phyloP scores from a whole-genome alignment of 2,329 filamentous ascomycete species.

The Metarhizium album region DNA sequence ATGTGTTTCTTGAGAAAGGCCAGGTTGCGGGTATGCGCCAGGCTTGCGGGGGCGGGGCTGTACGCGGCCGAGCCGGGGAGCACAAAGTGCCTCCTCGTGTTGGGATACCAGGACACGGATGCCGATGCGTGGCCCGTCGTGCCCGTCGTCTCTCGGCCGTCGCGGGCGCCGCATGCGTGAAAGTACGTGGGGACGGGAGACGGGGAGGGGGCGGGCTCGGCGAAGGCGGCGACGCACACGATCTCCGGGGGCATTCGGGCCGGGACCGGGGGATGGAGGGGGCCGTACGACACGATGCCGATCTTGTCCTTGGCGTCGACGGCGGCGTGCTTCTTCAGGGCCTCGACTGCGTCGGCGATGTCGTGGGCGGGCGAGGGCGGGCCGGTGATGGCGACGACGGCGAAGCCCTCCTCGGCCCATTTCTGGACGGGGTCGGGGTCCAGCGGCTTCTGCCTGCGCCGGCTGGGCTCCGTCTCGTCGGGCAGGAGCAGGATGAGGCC shows the following conservation, averaged over 20 bases:
- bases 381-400: constrained; percentile 14
- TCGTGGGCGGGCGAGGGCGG: not conserved
- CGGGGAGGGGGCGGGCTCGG: not conserved
- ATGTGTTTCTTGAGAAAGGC: constrained; percentile 54
- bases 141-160: no score
- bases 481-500: constrained; percentile 16
- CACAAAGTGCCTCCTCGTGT: constrained; percentile 25
- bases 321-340: not conserved
- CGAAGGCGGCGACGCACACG: not conserved
- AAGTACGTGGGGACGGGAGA: not conserved
- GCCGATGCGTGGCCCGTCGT: not conserved
- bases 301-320: constrained; percentile 10
- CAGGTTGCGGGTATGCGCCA: constrained; percentile 56
- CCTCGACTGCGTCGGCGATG: not conserved
- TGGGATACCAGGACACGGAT: constrained; percentile 18
- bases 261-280: no score
- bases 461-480: not conserved
- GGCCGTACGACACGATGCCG: not conserved
- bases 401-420: constrained; percentile 27
- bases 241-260: not conserved
- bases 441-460: constrained; percentile 1
- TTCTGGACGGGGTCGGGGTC: constrained; percentile 20
- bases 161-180: not conserved
- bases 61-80: constrained; percentile 39
- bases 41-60: constrained; percentile 38